Evolutionary conservation across 495 filamentous ascomycete species (phyloP).

Genomic region (Tuber borchii): DNA sequence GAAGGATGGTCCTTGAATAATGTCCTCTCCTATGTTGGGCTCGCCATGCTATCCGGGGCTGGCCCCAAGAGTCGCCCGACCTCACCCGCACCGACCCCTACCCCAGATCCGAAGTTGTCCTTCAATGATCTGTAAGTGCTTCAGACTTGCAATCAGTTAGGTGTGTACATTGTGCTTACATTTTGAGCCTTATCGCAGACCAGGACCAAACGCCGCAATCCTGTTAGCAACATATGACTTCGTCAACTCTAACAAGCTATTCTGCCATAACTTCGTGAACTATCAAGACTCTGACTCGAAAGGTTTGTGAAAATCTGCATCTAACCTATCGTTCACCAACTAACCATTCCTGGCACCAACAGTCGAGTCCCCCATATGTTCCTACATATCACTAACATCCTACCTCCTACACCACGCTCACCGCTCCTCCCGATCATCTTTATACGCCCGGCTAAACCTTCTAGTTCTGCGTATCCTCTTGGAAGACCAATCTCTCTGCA

Average conservation of each 20-base stretch:
- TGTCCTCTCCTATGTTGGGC: constrained; percentile 63
- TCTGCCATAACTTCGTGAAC: constrained; percentile 75
- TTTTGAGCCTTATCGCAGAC: constrained; percentile 49
- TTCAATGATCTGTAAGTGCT: constrained; percentile 60
- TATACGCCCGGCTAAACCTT: constrained; percentile 76
- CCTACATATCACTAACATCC: constrained; percentile 80
- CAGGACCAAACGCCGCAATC: constrained; percentile 67
- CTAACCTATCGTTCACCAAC: background rate
- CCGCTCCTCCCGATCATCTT: constrained; percentile 64
- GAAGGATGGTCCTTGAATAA: constrained; percentile 80
- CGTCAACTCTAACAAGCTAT: constrained; percentile 87
- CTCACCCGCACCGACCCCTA: constrained; percentile 54
- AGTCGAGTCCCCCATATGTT: constrained; percentile 64
- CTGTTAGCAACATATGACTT: constrained; percentile 89
- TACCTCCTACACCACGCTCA: constrained; percentile 93
- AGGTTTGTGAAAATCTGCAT: constrained; percentile 43
- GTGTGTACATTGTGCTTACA: constrained; percentile 1
- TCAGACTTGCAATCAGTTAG: background rate
- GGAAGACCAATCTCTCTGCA: constrained; percentile 79
- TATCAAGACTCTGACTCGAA: constrained; percentile 53
- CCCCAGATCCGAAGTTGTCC: constrained; percentile 69
- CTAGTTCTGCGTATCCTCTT: constrained; percentile 78
- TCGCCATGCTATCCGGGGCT: constrained; percentile 65
- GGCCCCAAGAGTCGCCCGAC: constrained; percentile 52
- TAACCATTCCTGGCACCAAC: constrained; percentile 3